phyloP scores from a whole-genome alignment of 2,329 filamentous ascomycete species.

The Colletotrichum somersetense region DNA sequence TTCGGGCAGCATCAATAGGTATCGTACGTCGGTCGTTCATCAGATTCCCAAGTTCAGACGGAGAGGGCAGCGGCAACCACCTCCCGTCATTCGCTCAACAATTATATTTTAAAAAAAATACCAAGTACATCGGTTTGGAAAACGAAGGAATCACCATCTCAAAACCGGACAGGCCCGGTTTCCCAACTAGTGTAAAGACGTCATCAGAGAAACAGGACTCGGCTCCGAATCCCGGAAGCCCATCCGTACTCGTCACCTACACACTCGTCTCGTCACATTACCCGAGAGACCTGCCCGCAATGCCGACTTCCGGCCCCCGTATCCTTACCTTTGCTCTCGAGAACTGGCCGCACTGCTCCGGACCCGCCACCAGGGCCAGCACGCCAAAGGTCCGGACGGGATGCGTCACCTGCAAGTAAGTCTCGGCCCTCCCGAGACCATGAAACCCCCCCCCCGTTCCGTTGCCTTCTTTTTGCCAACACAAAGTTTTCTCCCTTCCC shows the following conservation, averaged over 20 bases:
- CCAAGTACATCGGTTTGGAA: neutral
- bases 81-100: no score
- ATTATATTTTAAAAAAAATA: no score
- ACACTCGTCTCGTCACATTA: neutral
- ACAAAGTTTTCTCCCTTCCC: no score
- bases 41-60: neutral
- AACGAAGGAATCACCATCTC: neutral
- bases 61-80: neutral
- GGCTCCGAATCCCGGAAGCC: neutral
- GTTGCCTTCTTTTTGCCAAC: neutral
- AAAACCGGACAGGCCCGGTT: neutral
- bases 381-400: conserved; percentile 43
- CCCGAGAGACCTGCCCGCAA: conserved; percentile 3
- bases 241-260: neutral
- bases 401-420: conserved; percentile 42
- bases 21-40: neutral
- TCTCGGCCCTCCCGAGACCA: neutral
- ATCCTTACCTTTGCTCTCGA: conserved; percentile 34
- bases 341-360: conserved; percentile 32
- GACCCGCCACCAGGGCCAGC: conserved; percentile 36
- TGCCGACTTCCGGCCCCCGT: conserved; percentile 8
- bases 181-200: neutral
- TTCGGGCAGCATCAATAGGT: neutral
- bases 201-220: neutral
- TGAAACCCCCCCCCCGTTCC: no score